A percentile compares a stretch with the other conserved stretches of the same genome.
Evolutionary conservation across 139 green algal genomes (phyloP).

Genomic region (Asterochloris erici): DNA sequence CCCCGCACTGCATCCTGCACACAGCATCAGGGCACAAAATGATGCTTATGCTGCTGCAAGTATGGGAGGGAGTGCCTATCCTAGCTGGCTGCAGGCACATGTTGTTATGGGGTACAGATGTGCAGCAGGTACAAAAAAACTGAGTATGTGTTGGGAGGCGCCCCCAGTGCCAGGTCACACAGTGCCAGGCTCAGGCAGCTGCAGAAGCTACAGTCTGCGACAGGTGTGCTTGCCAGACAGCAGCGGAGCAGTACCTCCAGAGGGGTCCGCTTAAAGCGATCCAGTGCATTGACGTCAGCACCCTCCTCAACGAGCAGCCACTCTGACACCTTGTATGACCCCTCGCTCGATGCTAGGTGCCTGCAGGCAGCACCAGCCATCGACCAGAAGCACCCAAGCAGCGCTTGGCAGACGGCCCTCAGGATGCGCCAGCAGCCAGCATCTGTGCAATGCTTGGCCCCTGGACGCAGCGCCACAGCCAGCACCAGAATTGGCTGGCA

Average conservation of each 20-base stretch:
- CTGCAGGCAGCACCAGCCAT: conserved; percentile 34
- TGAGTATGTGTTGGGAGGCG: too few relatives aligned
- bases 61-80: neutral
- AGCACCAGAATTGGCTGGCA: too few relatives aligned
- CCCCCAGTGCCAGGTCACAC: too few relatives aligned
- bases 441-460: too few relatives aligned
- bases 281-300: conserved; percentile 64
- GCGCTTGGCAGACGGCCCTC: too few relatives aligned
- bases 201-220: neutral
- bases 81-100: too few relatives aligned
- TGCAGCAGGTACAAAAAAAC: too few relatives aligned
- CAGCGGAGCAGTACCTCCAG: conserved; percentile 59
- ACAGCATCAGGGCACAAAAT: neutral
- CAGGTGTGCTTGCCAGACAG: neutral
- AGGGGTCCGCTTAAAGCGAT: conserved; percentile 79
- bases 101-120: too few relatives aligned
- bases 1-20: conserved; percentile 76
- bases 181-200: too few relatives aligned
- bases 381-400: too few relatives aligned
- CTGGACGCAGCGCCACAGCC: too few relatives aligned
- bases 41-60: neutral
- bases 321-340: conserved; percentile 69
- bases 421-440: too few relatives aligned
- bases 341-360: conserved; percentile 77
- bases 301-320: conserved; percentile 74